Percentiles rank a stretch among this genome's conserved stretches.
These are phyloP conservation scores for Colletotrichum tropicale DNA, from an alignment of 2,329 filamentous ascomycete species.

Conservation along the genomic window DNA sequence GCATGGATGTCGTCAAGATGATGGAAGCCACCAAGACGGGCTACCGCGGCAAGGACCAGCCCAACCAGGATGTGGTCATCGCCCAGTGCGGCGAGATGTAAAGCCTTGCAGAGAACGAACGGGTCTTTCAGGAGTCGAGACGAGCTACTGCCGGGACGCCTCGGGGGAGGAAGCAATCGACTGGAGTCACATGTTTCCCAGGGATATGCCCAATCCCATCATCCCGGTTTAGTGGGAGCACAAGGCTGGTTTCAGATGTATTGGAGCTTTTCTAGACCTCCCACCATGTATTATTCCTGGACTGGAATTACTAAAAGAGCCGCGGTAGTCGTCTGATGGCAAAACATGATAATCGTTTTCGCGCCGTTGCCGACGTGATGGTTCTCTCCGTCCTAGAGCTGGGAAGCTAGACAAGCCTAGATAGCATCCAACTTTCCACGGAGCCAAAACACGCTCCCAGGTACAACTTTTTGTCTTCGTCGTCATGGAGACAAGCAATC, in stretches of 20 bases:
- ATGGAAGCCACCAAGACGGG: slow-evolving; percentile 90
- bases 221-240: background rate
- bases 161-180: background rate
- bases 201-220: background rate
- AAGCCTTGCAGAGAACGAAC: background rate
- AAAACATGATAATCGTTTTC: background rate
- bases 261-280: background rate
- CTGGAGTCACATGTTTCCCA: background rate
- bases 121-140: background rate
- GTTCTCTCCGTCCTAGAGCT: background rate
- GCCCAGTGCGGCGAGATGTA: slow-evolving; percentile 94
- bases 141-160: no score
- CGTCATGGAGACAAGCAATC: background rate
- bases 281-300: background rate
- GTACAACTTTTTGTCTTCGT: background rate
- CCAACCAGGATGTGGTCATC: slow-evolving; percentile 83
- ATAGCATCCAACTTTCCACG: background rate
- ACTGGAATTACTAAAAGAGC: background rate
- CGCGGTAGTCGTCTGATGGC: background rate
- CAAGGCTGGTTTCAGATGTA: background rate
- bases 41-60: slow-evolving; percentile 75
- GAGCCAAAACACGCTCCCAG: background rate
- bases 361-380: background rate
- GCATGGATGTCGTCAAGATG: slow-evolving; percentile 90
- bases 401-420: background rate